Evolutionary conservation across 1,284 basidiomycete species (phyloP).

Genomic region (Ceratobasidium sp.): DNA sequence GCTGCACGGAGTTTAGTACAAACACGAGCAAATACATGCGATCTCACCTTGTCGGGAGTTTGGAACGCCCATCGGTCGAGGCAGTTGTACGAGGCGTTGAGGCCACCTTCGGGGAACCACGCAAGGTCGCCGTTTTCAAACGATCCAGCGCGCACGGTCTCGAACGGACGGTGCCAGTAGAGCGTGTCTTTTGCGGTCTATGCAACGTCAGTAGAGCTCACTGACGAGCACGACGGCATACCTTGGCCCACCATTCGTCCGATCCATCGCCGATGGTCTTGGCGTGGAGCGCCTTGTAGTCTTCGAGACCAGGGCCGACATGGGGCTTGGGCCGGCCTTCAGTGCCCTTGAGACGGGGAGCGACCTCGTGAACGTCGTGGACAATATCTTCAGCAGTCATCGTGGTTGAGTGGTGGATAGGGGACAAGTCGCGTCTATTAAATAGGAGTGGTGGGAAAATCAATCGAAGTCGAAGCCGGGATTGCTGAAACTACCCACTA

Average conservation of each 20-base stretch:
- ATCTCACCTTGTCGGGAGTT: constrained; percentile 81
- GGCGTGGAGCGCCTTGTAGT: constrained; percentile 72
- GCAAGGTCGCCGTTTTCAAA: constrained; percentile 89
- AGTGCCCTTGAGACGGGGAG: constrained; percentile 63
- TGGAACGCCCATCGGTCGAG: constrained; percentile 95
- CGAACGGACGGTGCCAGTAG: constrained; percentile 91
- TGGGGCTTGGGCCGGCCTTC: constrained; percentile 69
- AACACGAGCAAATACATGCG: constrained; percentile 3
- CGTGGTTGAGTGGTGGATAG: background rate
- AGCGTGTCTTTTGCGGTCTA: constrained; percentile 83
- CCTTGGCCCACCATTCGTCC: constrained; percentile 89
- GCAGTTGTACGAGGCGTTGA: constrained; percentile 97
- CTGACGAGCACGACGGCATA: constrained; percentile 44
- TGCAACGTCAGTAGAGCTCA: constrained; percentile 4
- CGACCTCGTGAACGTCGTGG: constrained; percentile 52
- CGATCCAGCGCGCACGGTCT: constrained; percentile 82
- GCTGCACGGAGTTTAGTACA: constrained; percentile 52
- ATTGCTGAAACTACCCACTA: too few relatives aligned
- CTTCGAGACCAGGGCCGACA: constrained; percentile 74
- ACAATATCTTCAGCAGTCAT: constrained; percentile 35
- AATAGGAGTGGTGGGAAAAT: background rate
- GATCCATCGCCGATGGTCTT: constrained; percentile 76
- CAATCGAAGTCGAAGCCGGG: background rate
- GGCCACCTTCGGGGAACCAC: constrained; percentile 92
- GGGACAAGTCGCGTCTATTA: background rate